Base-by-base conservation (phyloP, 2,329 filamentous ascomycete species). In the Hypoxylon sp. region DNA sequence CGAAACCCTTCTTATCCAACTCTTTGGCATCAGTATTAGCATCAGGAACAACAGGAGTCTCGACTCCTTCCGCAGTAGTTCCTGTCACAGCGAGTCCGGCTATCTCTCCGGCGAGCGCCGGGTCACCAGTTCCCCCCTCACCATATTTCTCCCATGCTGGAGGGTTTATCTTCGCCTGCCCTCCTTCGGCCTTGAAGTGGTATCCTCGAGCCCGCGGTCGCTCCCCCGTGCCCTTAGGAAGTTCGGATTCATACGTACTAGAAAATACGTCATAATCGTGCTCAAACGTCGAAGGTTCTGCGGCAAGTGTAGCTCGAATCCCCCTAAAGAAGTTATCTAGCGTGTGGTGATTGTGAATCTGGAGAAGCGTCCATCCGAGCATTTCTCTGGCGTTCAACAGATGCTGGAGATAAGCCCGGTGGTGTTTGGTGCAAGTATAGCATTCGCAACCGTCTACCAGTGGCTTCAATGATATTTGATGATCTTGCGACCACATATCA, bases 361-460 rank as follows among this genome's bases (percentile, higher is more conserved):
- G 95, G 6, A 99, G 84, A 6, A 99, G 84, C 0, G 91, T 92
- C 96, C 96, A 99, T 23, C 91, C 95, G 3, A 97, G 88, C 96
- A 99, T 98, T 79, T 99, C 96, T 75, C 94, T 96, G 0, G 96
- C 94, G 48, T 88, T 85, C 5, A 99, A 87, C 0, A 98, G 85
- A 78, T 99, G 96, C 70, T 94, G 91, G 34, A 99, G 75, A 78
- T 92, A 99, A 0, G 96, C 95, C 52, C 90, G 84, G 78, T 97
- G 93, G 78, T 98, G 95, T 16, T 86, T 87, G 1, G 83, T 87
- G 82, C 96, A 99, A 21, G 93, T 84, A 77, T 97, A 95, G 83
- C 96, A 99, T 53, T 80, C 72, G 78, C 96, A 99, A 14, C 79
- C 84, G 5, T 83, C 73, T 0, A 79, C 75, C 2, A 97, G 81